Conservation (phyloP, 2,329 filamentous ascomycete genomes). For the Calycina herbarum region DNA sequence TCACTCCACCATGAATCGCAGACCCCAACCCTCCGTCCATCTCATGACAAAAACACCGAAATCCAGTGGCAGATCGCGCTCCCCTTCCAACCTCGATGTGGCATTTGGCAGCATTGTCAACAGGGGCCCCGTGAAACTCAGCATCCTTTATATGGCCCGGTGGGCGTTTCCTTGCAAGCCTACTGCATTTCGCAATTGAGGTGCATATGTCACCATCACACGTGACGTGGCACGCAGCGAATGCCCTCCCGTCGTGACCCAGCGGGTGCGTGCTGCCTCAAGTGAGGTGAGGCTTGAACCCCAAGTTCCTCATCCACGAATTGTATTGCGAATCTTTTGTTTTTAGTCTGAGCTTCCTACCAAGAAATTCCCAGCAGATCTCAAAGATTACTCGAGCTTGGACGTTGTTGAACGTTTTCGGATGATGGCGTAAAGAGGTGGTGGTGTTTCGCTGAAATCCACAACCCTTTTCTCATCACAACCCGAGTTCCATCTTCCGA, state of each 20-base stretch:
- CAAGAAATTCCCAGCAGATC: background rate
- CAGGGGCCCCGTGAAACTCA: slow-evolving; percentile 8
- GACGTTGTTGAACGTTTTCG: background rate
- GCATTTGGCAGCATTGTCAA: background rate
- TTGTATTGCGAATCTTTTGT: background rate
- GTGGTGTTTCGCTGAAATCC: slow-evolving; percentile 2
- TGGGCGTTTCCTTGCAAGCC: slow-evolving; percentile 6
- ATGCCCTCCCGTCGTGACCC: background rate
- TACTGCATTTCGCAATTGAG: slow-evolving; percentile 11
- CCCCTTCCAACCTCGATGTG: slow-evolving; percentile 1
- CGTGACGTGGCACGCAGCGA: slow-evolving; percentile 8
- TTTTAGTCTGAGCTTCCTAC: background rate
- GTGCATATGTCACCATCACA: slow-evolving; percentile 14
- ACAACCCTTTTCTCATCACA: background rate
- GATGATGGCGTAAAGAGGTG: slow-evolving; percentile 6
- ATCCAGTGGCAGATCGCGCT: background rate
- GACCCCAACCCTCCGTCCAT: background rate
- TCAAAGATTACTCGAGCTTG: background rate
- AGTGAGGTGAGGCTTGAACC: background rate
- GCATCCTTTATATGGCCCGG: slow-evolving; percentile 7
- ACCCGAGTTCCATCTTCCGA: background rate
- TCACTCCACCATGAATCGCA: background rate
- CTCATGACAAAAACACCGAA: background rate
- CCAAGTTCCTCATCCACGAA: background rate
- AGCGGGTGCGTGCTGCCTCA: background rate